Conservation (phyloP, 1,284 basidiomycete genomes). For the Grifola frondosa region DNA sequence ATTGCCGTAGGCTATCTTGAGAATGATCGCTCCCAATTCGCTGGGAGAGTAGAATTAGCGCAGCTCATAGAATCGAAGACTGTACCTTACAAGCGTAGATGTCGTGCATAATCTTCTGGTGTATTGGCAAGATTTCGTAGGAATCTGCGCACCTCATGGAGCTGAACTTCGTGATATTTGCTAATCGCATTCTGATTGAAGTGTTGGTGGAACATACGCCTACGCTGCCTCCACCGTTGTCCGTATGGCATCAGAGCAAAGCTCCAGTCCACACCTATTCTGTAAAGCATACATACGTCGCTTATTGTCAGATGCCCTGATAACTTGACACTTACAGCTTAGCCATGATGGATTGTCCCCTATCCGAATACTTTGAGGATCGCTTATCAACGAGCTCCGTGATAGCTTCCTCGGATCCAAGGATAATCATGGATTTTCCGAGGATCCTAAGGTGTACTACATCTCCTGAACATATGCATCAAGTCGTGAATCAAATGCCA, state of each 20-base stretch:
- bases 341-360: too few relatives aligned
- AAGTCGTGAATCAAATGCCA: neutral
- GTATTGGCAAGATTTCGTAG: slow-evolving; percentile 8
- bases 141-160: slow-evolving; percentile 5
- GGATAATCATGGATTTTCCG: slow-evolving; percentile 24
- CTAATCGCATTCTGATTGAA: slow-evolving; percentile 8
- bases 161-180: slow-evolving; percentile 10
- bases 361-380: slow-evolving; percentile 27
- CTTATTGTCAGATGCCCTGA: too few relatives aligned
- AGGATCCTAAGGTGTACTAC: slow-evolving; percentile 25
- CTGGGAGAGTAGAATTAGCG: slow-evolving; percentile 1
- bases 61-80: too few relatives aligned
- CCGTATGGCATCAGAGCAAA: slow-evolving; percentile 8
- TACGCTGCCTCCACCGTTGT: slow-evolving; percentile 6
- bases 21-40: slow-evolving; percentile 14
- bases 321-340: too few relatives aligned
- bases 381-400: slow-evolving; percentile 27
- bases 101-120: slow-evolving; percentile 1
- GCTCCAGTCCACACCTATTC: slow-evolving; percentile 18
- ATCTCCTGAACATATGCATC: slow-evolving; percentile 22
- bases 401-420: slow-evolving; percentile 29
- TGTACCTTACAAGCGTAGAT: slow-evolving; percentile 1
- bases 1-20: slow-evolving; percentile 23
- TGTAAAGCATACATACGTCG: slow-evolving; percentile 1
- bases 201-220: slow-evolving; percentile 3